Evolutionary conservation across 805 yeast genomes (phyloP).

Genomic region (Metschnikowia cubensis): DNA sequence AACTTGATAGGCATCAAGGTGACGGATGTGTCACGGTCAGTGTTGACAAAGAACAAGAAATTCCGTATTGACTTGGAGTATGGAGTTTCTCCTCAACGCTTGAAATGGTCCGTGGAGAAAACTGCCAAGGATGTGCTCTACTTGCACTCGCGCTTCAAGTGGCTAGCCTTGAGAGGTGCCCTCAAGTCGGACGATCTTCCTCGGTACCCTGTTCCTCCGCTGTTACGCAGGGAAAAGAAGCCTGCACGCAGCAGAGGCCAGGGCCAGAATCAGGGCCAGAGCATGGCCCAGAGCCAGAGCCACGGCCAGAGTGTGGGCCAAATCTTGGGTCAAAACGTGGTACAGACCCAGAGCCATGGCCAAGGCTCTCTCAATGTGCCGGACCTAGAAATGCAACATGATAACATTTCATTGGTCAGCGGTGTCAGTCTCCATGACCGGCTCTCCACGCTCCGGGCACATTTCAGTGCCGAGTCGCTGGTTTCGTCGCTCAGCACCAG

Average conservation of each 20-base stretch:
- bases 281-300: not conserved
- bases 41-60: constrained; percentile 38
- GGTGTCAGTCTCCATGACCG: constrained; percentile 23
- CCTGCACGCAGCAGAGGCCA: not conserved
- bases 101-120: constrained; percentile 77
- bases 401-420: constrained; percentile 19
- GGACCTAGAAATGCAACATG: constrained; percentile 6
- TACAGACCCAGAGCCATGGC: not conserved
- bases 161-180: constrained; percentile 23
- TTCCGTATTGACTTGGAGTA: constrained; percentile 79
- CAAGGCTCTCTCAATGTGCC: not conserved
- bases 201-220: constrained; percentile 40
- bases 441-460: constrained; percentile 29
- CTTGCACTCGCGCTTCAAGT: constrained; percentile 65
- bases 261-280: not conserved
- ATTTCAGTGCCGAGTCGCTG: constrained; percentile 25
- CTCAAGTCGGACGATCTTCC: constrained; percentile 41
- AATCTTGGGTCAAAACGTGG: not conserved
- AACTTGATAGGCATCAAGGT: constrained; percentile 68
- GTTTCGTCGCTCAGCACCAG: constrained; percentile 18
- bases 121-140: constrained; percentile 67
- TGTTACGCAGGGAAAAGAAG: constrained; percentile 16
- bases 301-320: not conserved
- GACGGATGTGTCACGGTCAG: constrained; percentile 43
- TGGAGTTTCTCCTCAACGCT: constrained; percentile 75